phyloP scores from a whole-genome alignment of 441 rosid genomes.

The Jatropha podagrica region DNA sequence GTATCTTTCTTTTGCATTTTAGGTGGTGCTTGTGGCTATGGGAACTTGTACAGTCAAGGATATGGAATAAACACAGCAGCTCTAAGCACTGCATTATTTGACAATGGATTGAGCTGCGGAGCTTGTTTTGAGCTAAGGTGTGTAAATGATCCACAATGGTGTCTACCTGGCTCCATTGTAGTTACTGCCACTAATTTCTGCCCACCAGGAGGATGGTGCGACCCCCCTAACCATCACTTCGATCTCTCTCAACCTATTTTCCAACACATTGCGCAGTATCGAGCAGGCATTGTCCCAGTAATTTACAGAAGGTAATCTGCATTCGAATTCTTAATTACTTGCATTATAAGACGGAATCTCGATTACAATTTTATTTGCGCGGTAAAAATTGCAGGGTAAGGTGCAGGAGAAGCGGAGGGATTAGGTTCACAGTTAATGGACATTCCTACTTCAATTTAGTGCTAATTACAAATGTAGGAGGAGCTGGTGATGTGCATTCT shows the following conservation, averaged over 20 bases:
- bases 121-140: constrained; percentile 43
- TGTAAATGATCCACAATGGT: constrained; percentile 40
- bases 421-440: constrained; percentile 46
- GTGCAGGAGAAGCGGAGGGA: constrained; percentile 42
- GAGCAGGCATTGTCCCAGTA: constrained; percentile 50
- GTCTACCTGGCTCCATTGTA: constrained; percentile 34
- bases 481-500: constrained; percentile 45
- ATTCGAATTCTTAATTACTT: too few species aligned
- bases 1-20: background rate
- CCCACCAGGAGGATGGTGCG: constrained; percentile 60
- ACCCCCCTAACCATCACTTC: constrained; percentile 42
- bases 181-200: constrained; percentile 49
- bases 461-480: constrained; percentile 47
- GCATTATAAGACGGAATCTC: too few species aligned
- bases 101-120: constrained; percentile 43
- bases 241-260: constrained; percentile 51
- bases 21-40: constrained; percentile 48
- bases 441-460: constrained; percentile 56
- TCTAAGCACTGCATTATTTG: constrained; percentile 44
- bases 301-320: constrained; percentile 37
- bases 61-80: constrained; percentile 43
- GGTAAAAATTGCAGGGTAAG: constrained; percentile 43
- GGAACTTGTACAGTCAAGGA: constrained; percentile 36
- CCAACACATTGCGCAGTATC: constrained; percentile 42
- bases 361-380: background rate